Base-by-base conservation (phyloP, 2,329 filamentous ascomycete species). In the Sporothrix luriei region DNA sequence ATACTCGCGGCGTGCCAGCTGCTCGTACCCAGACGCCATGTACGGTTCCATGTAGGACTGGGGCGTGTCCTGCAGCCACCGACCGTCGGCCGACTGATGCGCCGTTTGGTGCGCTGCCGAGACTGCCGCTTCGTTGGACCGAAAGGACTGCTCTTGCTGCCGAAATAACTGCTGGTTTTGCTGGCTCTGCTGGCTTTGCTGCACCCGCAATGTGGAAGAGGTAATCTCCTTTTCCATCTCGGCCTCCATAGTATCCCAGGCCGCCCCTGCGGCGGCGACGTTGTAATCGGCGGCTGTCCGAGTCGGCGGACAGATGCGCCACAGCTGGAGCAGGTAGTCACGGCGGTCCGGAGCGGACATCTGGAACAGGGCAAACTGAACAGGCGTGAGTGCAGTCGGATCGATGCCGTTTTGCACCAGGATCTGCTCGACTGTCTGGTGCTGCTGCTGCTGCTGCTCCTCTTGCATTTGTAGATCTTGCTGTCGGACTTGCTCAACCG, bases 11-110 rank as follows among this genome's bases (percentile, higher is more conserved):
- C 84, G 83, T 70, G 90, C 87, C 70, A 91, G 80, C 76, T 87
- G 83, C 75, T 92, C 90, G 77, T 97, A 97, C 16, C 93, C 93
- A 7, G 88, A 90, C 62, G 87, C 79, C 86, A 97, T 96, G 79
- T 97, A 97, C 0, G 93, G 93, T 78, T 96, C 92, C 51, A 86
- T 87, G 71, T 86, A 83, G 59, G 78, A 72, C 75, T 80, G 77
- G 38, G 75, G 73, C 70, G 77, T 76, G 48, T 52, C 68, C 49
- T 70, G 68, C 38, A 81, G 75, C 86, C 87, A 89, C 66, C 82
- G 82, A 33, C 86, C 83, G 71, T 88, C 84, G 10, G 79, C 78
- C 3, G 80, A 80, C 76, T 89, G 87, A 9, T 83, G 78, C 0
- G 83, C 46, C 38, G 57, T 21, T 11, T 19, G 79, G 1, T 82